Base-by-base conservation (phyloP, 306 rosid species). In the Pyrus betulifolia region DNA sequence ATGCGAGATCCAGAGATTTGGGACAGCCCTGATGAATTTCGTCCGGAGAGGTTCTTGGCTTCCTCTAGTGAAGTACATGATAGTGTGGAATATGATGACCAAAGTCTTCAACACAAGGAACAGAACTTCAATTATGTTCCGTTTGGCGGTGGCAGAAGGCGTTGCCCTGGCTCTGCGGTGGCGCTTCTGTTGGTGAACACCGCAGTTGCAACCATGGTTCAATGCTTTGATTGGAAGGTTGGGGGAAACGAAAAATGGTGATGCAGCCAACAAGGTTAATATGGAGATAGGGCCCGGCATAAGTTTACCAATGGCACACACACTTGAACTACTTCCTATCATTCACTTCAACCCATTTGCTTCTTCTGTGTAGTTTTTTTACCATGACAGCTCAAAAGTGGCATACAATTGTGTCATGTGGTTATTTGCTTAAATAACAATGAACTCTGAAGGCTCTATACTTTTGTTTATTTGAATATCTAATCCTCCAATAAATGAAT, bases 171-270 rank as follows among this genome's bases (percentile, higher is more conserved):
- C 11, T 79, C 86, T 15, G 42, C 78, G 4, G 66, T 89, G 62
- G 91, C 85, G 27, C 81, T 81, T 33, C 72, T 27, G 58, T 27
- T 86, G 61, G 77, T 87, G 42, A 77, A 72, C 64, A 75, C 74
- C 8, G 66, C 80, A 28, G 33, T 89, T 68, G 89, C 85, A 45
- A 71, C 84, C 21, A 52, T 87, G 88, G 85, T 89, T 73, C 89
- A 89, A 54, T 89, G 88, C 77, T 89, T 89, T 80, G 89, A 89
- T 79, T 89, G 87, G 88, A 78, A 83, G 67, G 73, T 79, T 75
- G 82, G 77, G 42, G 11, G n/a, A 23, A 13, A 30, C 6, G 63
- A 71, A 77, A 77, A 84, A 85, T 79, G 86, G 83, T 15, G 69
- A 76, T 46, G 84, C 44, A 17, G 71, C n/a, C 4, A 60, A 27